Evolutionary conservation across 1,139 yeast species (phyloP).

Genomic region (Protomyces inundatus): DNA sequence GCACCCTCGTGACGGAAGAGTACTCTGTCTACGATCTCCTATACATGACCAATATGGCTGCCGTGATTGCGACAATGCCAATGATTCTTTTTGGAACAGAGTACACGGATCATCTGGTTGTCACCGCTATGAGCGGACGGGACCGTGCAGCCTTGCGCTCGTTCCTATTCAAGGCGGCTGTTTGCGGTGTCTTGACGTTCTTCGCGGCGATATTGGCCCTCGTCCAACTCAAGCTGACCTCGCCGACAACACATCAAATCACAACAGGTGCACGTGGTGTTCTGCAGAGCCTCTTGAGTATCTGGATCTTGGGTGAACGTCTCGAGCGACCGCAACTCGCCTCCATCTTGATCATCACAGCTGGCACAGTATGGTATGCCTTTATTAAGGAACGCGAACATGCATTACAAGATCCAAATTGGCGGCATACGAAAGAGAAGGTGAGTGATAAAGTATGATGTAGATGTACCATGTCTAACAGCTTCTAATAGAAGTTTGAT

Average conservation of each 20-base stretch:
- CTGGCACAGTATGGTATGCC: constrained; percentile 22
- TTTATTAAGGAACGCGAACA: constrained; percentile 11
- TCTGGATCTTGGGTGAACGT: constrained; percentile 18
- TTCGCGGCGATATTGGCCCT: constrained; percentile 22
- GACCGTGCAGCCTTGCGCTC: constrained; percentile 8
- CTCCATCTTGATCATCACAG: constrained; percentile 23
- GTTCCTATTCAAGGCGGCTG: constrained; percentile 13
- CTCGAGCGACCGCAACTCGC: constrained; percentile 19
- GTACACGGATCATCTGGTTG: constrained; percentile 19
- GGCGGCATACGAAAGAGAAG: not conserved
- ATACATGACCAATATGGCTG: constrained; percentile 19
- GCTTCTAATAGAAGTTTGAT: not conserved
- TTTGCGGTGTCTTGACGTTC: constrained; percentile 20
- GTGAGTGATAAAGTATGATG: not conserved
- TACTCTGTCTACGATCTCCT: constrained; percentile 10
- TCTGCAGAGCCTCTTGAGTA: constrained; percentile 25
- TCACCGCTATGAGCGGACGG: constrained; percentile 2
- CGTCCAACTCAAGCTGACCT: constrained; percentile 26
- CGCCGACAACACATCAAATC: constrained; percentile 28
- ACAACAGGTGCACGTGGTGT: constrained; percentile 27
- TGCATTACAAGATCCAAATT: not conserved
- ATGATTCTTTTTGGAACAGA: constrained; percentile 23
- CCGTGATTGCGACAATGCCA: constrained; percentile 4
- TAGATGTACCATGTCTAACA: not conserved
- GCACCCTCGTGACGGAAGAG: not conserved